Evolutionary conservation across 495 filamentous ascomycete species (phyloP).

Genomic region (Pseudotulostoma volvatum): DNA sequence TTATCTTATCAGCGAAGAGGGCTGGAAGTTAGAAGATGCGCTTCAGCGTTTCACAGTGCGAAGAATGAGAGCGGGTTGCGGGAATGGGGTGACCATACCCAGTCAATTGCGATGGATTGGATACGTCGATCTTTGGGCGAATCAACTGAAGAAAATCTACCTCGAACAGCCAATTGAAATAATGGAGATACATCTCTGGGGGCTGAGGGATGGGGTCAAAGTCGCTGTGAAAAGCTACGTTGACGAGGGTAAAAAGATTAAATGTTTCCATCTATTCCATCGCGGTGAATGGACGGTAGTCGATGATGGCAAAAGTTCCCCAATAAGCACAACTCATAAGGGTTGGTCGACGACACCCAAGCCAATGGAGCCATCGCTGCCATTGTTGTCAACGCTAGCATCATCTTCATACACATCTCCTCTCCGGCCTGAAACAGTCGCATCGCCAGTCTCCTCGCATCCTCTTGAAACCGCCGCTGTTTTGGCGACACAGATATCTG

Average conservation of each 20-base stretch:
- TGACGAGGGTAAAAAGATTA: slow-evolving; percentile 74
- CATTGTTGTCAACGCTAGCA: slow-evolving; percentile 1
- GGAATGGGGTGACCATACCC: slow-evolving; percentile 80
- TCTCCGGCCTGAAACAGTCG: not conserved
- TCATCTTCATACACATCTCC: not conserved
- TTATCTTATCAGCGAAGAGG: slow-evolving; percentile 80
- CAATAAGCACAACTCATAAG: not conserved
- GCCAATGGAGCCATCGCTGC: not conserved
- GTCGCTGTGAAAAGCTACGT: slow-evolving; percentile 72
- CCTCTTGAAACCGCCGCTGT: not conserved
- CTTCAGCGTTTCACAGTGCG: slow-evolving; percentile 69
- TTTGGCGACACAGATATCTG: slow-evolving; percentile 12
- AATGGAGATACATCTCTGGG: slow-evolving; percentile 79
- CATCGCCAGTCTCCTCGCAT: not conserved
- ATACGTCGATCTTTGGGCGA: slow-evolving; percentile 84
- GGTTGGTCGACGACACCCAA: not conserved
- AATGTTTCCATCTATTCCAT: slow-evolving; percentile 66
- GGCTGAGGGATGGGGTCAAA: slow-evolving; percentile 73
- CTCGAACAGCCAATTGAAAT: slow-evolving; percentile 74
- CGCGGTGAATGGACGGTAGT: slow-evolving; percentile 58
- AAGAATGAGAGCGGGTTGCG: slow-evolving; percentile 78
- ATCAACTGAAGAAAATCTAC: slow-evolving; percentile 53
- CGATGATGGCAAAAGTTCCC: slow-evolving; percentile 23
- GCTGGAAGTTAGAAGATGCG: slow-evolving; percentile 67
- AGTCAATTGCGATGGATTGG: slow-evolving; percentile 75